Percentiles rank a stretch among this genome's conserved stretches.
These are phyloP conservation scores for Blepharisma japonicum DNA, from an alignment of 73 alveolate genomes.

Conservation along the genomic window DNA sequence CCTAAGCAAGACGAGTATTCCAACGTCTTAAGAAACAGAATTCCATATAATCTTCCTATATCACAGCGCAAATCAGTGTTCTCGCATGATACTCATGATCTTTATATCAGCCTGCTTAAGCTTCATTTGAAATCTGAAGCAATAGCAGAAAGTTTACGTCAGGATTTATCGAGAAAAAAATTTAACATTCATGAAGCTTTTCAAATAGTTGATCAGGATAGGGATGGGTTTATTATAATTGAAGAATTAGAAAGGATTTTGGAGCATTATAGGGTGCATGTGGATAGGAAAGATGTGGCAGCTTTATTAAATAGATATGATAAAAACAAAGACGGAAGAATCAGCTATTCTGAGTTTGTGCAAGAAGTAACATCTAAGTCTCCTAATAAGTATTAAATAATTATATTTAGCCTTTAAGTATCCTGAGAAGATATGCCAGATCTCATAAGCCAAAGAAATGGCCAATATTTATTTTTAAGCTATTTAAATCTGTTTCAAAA, in stretches of 20 bases:
- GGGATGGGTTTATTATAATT: constrained; percentile 32
- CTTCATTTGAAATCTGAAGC: constrained; percentile 28
- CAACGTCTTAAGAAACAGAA: constrained; percentile 12
- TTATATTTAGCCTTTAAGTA: too few species aligned
- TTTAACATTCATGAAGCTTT: constrained; percentile 38
- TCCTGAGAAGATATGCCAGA: too few species aligned
- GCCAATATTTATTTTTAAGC: too few species aligned
- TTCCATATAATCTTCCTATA: constrained; percentile 1
- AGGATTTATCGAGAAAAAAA: constrained; percentile 16
- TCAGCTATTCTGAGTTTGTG: constrained; percentile 62
- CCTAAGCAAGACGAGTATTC: constrained; percentile 46
- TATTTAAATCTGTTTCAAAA: too few species aligned
- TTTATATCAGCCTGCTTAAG: constrained; percentile 24
- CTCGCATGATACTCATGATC: constrained; percentile 29
- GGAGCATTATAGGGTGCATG: neutral
- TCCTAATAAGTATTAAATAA: neutral
- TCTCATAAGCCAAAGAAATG: too few species aligned
- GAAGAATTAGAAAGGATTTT: constrained; percentile 24
- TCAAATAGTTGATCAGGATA: constrained; percentile 24
- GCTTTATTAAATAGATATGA: constrained; percentile 68
- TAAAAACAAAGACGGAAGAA: constrained; percentile 63
- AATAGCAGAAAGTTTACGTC: constrained; percentile 33
- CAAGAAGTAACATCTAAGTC: constrained; percentile 49
- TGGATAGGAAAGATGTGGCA: constrained; percentile 40
- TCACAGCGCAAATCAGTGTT: constrained; percentile 28